These are phyloP conservation scores for Crepidotus variabilis DNA, from an alignment of 768 basidiomycete genomes.

Conservation along the genomic window DNA sequence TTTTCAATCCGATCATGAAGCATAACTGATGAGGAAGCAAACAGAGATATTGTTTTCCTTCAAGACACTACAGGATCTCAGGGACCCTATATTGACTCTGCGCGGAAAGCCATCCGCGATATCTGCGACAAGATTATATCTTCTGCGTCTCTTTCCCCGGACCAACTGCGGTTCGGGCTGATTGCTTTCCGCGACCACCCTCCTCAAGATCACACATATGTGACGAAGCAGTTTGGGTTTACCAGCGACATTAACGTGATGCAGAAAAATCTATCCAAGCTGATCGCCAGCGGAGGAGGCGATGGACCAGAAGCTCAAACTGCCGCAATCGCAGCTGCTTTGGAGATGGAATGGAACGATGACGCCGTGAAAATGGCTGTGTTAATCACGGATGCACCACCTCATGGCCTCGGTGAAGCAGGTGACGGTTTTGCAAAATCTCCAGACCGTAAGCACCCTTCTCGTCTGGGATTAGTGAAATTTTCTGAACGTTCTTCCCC, in stretches of 20 bases:
- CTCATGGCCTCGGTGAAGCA: conserved; percentile 51
- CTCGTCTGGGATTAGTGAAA: background rate
- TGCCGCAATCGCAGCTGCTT: conserved; percentile 1
- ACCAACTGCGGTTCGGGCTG: conserved; percentile 1
- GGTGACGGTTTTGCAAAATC: conserved; percentile 35
- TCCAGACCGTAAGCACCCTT: conserved; percentile 15
- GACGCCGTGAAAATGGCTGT: conserved; percentile 47
- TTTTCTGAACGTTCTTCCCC: background rate
- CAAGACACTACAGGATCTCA: conserved; percentile 6
- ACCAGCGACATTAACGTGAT: conserved; percentile 1
- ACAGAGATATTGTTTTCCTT: background rate
- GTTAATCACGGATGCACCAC: conserved; percentile 54
- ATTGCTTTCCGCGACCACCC: conserved; percentile 9
- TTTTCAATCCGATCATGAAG: too few relatives aligned
- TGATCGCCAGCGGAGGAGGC: conserved; percentile 1
- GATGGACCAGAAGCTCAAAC: conserved; percentile 5
- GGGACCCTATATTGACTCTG: conserved; percentile 1
- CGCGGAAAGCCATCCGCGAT: conserved; percentile 1
- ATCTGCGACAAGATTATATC: conserved; percentile 1
- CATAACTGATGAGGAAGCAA: too few relatives aligned
- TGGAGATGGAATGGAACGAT: conserved; percentile 43
- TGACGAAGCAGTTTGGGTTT: conserved; percentile 3
- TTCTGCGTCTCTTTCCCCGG: background rate
- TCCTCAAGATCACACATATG: conserved; percentile 4
- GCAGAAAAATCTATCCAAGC: background rate